These are phyloP conservation scores for Leccinellum luteum DNA, from an alignment of 768 basidiomycete species.

Conservation along the genomic window DNA sequence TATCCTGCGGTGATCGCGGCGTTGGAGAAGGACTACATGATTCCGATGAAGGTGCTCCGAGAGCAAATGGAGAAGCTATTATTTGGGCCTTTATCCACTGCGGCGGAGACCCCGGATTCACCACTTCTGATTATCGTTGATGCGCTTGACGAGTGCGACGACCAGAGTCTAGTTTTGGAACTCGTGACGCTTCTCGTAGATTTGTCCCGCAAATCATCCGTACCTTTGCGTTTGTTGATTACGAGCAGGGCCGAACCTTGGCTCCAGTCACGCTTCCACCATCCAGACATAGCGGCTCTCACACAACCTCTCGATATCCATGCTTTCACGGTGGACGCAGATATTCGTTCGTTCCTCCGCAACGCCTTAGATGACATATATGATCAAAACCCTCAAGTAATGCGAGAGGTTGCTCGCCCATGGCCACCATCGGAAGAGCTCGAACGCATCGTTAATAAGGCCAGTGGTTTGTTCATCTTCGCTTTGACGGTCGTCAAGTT, in stretches of 20 bases:
- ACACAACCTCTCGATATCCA: constrained; percentile 17
- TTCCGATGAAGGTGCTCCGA: constrained; percentile 28
- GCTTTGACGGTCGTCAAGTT: constrained; percentile 28
- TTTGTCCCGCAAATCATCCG: constrained; percentile 3
- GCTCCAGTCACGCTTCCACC: constrained; percentile 18
- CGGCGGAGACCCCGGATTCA: constrained; percentile 4
- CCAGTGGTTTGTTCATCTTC: constrained; percentile 27
- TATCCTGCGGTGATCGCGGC: constrained; percentile 22
- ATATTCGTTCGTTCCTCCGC: constrained; percentile 22
- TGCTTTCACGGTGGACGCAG: constrained; percentile 18
- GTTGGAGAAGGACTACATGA: constrained; percentile 24
- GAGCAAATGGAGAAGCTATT: constrained; percentile 30
- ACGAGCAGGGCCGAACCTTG: constrained; percentile 20
- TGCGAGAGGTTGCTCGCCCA: constrained; percentile 8
- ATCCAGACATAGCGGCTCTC: constrained; percentile 10
- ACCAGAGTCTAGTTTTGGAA: constrained; percentile 19
- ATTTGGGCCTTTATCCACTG: constrained; percentile 16
- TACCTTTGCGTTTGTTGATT: constrained; percentile 24
- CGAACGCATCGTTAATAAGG: constrained; percentile 16
- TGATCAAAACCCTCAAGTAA: constrained; percentile 10
- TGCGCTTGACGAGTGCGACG: constrained; percentile 25
- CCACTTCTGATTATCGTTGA: constrained; percentile 21
- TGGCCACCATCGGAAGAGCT: constrained; percentile 26
- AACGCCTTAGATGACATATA: constrained; percentile 14
- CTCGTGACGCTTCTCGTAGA: constrained; percentile 22